These are phyloP conservation scores for Globisporangium perplexum DNA, from an alignment of 352 stramenopile genomes.

Conservation along the genomic window DNA sequence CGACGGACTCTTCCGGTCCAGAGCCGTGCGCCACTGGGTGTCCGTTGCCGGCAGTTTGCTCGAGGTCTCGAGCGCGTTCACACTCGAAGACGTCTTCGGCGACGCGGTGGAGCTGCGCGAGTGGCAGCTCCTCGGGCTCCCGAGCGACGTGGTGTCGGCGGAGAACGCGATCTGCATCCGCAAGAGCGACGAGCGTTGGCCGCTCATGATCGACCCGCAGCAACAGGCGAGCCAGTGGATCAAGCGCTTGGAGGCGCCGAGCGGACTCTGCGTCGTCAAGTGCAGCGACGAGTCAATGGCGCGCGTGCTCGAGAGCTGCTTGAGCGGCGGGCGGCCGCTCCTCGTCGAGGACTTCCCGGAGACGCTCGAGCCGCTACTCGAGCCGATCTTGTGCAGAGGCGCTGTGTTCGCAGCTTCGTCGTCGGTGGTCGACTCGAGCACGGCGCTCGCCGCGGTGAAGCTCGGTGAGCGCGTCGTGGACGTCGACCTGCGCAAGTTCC, in stretches of 20 bases:
- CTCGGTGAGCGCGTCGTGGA: slow-evolving; percentile 69
- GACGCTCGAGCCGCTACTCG: slow-evolving; percentile 42
- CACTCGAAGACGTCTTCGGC: slow-evolving; percentile 63
- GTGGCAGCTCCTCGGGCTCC: slow-evolving; percentile 86
- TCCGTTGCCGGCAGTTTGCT: slow-evolving; percentile 15
- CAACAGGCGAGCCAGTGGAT: slow-evolving; percentile 92
- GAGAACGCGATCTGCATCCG: slow-evolving; percentile 91
- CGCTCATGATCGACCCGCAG: slow-evolving; percentile 93
- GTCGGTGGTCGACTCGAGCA: neutral
- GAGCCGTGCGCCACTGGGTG: slow-evolving; percentile 31
- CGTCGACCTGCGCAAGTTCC: slow-evolving; percentile 71
- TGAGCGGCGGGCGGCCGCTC: slow-evolving; percentile 35
- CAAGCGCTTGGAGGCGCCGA: slow-evolving; percentile 68
- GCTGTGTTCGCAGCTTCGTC: neutral
- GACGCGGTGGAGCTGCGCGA: slow-evolving; percentile 79
- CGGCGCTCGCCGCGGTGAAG: slow-evolving; percentile 27
- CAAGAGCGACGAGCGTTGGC: slow-evolving; percentile 81
- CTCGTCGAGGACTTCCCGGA: slow-evolving; percentile 60
- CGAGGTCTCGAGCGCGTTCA: slow-evolving; percentile 38
- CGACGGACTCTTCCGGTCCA: slow-evolving; percentile 32
- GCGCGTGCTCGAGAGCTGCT: slow-evolving; percentile 29
- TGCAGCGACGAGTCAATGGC: slow-evolving; percentile 36
- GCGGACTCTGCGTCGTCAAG: slow-evolving; percentile 74
- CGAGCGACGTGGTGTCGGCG: slow-evolving; percentile 83
- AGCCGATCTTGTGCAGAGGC: slow-evolving; percentile 37